A percentile compares a stretch with the other conserved stretches of the same genome.
Evolutionary conservation across 2,329 filamentous ascomycete species (phyloP).

Genomic region (Didymellaceae sp.): DNA sequence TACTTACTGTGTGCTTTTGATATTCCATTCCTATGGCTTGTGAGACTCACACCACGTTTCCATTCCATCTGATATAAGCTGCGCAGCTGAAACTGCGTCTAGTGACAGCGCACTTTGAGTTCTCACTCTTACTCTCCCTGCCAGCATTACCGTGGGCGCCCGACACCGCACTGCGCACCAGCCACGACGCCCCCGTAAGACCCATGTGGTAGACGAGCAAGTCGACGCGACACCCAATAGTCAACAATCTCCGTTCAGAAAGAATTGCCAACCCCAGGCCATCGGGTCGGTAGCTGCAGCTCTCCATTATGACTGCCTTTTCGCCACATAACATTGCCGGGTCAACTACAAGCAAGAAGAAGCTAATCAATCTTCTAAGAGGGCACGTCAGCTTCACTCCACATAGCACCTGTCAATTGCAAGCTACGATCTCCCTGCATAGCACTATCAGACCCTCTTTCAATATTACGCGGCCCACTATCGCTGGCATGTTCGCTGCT

Average conservation of each 20-base stretch:
- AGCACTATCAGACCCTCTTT: slow-evolving; percentile 13
- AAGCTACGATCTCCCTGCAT: slow-evolving; percentile 9
- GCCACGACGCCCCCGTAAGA: slow-evolving; percentile 13
- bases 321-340: slow-evolving; percentile 37
- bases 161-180: slow-evolving; percentile 11
- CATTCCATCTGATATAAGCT: slow-evolving; percentile 22
- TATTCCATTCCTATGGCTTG: slow-evolving; percentile 4
- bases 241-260: slow-evolving; percentile 19
- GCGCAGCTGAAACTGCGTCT: slow-evolving; percentile 6
- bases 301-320: slow-evolving; percentile 32
- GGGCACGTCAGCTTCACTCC: slow-evolving; percentile 37
- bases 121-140: slow-evolving; percentile 4
- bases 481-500: slow-evolving; percentile 19
- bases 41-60: neutral
- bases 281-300: slow-evolving; percentile 18
- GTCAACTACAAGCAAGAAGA: slow-evolving; percentile 39
- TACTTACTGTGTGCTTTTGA: neutral
- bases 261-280: slow-evolving; percentile 14
- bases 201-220: slow-evolving; percentile 8
- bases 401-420: slow-evolving; percentile 10
- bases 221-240: slow-evolving; percentile 20
- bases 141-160: slow-evolving; percentile 1
- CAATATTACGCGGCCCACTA: slow-evolving; percentile 26
- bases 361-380: slow-evolving; percentile 46
- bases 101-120: slow-evolving; percentile 3